Evolutionary conservation across 2,329 filamentous ascomycete genomes (phyloP), one percentile per base, ranked within the genome.

Genomic region (Fusarium sarcochroum): DNA sequence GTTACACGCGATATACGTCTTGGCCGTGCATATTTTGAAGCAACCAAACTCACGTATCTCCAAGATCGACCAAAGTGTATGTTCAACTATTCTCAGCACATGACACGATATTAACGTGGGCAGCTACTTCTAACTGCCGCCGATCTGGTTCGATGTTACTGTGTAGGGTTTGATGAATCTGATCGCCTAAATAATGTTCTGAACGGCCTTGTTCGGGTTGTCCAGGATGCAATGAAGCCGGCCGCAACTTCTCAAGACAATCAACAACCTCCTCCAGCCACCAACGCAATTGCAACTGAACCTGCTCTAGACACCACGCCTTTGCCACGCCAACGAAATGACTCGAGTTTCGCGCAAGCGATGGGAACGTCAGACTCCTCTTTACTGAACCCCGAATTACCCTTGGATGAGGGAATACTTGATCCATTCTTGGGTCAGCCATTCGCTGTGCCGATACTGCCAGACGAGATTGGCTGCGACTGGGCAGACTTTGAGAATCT

Each of bases 401-500:
- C 1, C 0, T 37, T 62, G 7, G 47, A 25, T 0, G 23, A 18
- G 0, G 11, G 30, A 0, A 34, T 37, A 5, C 21, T 62, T 0
- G 46, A 62, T 11, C 57, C 47, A 0, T 62, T 62, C 4, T 62
- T 47, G 0, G 57, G 58, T 0, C 57, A 62, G 5, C 57, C 47
- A 2, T 62, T 55, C 1, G 32, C n/a, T 1, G 47, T 62, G 3
- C 47, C 57, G 0, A 62, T 62, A 11, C 6, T 62, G 0, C 58
- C 58, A 1, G 58, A 62, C 7, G 58, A 62, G 1, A 62, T 62
- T 34, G 58, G 58, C 0, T 62, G 58, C 2, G 57, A 62, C 10
- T 62, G 58, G 58, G 58, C 47, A 0, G 58, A 62, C 1, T 62
- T 62, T 47, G 57, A 62, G 41, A 47, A 47, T 5, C n/a, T 62